phyloP scores from a whole-genome alignment of 2,329 filamentous ascomycete genomes.

The Colletotrichum noveboracense region DNA sequence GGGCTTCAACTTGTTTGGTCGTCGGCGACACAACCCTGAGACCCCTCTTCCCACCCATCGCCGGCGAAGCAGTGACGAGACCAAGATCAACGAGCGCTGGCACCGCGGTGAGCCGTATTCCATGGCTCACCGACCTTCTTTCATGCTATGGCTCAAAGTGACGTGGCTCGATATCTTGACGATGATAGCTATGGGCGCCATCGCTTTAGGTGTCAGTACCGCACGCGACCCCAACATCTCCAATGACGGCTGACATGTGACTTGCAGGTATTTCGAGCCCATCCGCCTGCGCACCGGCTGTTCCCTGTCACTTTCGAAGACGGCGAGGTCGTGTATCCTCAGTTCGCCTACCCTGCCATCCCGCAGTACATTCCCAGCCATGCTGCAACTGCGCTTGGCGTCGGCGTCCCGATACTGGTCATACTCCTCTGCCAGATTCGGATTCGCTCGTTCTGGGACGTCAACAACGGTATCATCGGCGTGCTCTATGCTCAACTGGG shows the following conservation, averaged over 20 bases:
- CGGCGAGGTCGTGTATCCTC: slow-evolving; percentile 70
- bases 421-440: slow-evolving; percentile 72
- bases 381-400: slow-evolving; percentile 69
- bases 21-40: not conserved
- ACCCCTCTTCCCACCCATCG: not conserved
- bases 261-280: slow-evolving; percentile 64
- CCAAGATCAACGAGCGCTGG: not conserved
- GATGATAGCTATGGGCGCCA: slow-evolving; percentile 68
- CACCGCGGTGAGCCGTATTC: slow-evolving; percentile 31
- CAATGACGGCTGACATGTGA: not conserved
- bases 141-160: slow-evolving; percentile 73
- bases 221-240: slow-evolving; percentile 26
- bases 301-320: slow-evolving; percentile 72
- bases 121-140: slow-evolving; percentile 59
- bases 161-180: slow-evolving; percentile 74
- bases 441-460: slow-evolving; percentile 70
- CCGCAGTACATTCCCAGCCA: slow-evolving; percentile 76
- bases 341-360: slow-evolving; percentile 74
- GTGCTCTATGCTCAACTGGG: slow-evolving; percentile 73
- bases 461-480: slow-evolving; percentile 74
- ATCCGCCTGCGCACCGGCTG: slow-evolving; percentile 69
- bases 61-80: slow-evolving; percentile 3
- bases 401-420: slow-evolving; percentile 67
- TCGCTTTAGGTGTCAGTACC: slow-evolving; percentile 68
- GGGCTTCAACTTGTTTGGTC: not conserved